Base-by-base conservation (phyloP, 352 stramenopile genomes). In the Phytopythium sindhum region DNA sequence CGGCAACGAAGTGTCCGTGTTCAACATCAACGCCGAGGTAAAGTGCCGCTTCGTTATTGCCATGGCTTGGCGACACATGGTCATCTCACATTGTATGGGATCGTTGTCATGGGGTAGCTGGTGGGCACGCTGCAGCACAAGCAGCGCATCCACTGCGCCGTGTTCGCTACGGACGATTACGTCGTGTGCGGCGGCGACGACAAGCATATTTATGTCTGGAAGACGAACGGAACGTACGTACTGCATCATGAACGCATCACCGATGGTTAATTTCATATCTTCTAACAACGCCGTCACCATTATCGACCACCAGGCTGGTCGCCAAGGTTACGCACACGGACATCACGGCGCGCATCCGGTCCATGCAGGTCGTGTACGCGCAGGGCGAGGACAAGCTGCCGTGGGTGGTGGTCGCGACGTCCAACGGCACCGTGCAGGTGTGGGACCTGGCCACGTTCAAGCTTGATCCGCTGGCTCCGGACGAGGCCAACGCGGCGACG, bases 141-240 rank as follows among this genome's bases (percentile, higher is more conserved):
- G 45, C 83, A 91, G 65, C 89, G 88, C 64, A 89, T 95, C 53
- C 72, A 93, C 57, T 86, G 81, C 52, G 78, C 81, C 29, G 81
- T 77, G 23, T 95, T 95, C 51, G 84, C 78, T 3, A 89, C 78
- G 21, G 84, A 92, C 61, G 73, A 91, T 17, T 86, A 88, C 41
- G 64, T 95, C 24, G 83, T 93, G 29, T 91, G 81, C 53, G 86
- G 80, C 35, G 83, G 83, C 8, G 86, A 93, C 35, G 87, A 95
- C 69, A 86, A 89, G 64, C 66, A 80, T 74, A 84, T 95, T 83
- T 90, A 89, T 78, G 73, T 95, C 31, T 92, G 86, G 83, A 83
- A 88, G 67, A 78, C 68, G 53, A 71, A 79, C 51, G 86, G 86
- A 75, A 78, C 69, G 82, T 93, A 77, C 63, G 79, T 86, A 41